A percentile compares a stretch with the other conserved stretches of the same genome.
Conservation (phyloP, 768 basidiomycete species). For the Tulasnella sp. region DNA sequence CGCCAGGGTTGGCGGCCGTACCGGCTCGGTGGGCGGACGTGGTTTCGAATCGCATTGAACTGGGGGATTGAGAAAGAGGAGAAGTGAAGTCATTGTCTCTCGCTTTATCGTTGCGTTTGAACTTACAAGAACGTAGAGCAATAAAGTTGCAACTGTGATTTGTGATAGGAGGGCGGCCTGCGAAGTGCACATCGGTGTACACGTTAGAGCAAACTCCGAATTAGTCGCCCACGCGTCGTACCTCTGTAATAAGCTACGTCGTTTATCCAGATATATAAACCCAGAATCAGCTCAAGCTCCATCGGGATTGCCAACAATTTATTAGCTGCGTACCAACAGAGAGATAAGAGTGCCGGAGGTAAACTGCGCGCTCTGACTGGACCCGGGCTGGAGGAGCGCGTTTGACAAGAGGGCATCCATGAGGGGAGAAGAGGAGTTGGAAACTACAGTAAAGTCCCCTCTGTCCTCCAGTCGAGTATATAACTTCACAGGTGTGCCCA, state of each 20-base stretch:
- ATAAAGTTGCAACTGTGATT: not conserved
- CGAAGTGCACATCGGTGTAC: not conserved
- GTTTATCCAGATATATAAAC: not conserved
- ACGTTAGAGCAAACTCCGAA: not conserved
- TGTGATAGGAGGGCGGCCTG: not conserved
- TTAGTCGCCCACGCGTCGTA: not conserved
- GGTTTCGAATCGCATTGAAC: not conserved
- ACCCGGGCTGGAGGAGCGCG: not conserved
- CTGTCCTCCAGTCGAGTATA: not conserved
- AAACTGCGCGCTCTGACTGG: not conserved
- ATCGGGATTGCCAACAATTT: not conserved
- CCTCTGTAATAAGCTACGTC: not conserved
- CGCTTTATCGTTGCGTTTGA: not conserved
- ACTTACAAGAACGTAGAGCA: not conserved
- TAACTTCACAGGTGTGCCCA: not conserved
- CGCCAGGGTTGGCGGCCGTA: not conserved
- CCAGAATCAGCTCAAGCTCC: not conserved
- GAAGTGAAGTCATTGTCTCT: not conserved
- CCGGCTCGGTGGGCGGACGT: not conserved
- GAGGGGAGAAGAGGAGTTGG: not conserved
- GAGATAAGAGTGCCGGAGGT: not conserved
- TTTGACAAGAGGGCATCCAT: not conserved
- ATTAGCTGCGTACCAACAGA: not conserved
- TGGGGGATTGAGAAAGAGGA: not conserved
- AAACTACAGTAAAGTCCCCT: not conserved